Evolutionary conservation across 2,329 filamentous ascomycete species (phyloP).

Genomic region (Sordariomycetes sp.): DNA sequence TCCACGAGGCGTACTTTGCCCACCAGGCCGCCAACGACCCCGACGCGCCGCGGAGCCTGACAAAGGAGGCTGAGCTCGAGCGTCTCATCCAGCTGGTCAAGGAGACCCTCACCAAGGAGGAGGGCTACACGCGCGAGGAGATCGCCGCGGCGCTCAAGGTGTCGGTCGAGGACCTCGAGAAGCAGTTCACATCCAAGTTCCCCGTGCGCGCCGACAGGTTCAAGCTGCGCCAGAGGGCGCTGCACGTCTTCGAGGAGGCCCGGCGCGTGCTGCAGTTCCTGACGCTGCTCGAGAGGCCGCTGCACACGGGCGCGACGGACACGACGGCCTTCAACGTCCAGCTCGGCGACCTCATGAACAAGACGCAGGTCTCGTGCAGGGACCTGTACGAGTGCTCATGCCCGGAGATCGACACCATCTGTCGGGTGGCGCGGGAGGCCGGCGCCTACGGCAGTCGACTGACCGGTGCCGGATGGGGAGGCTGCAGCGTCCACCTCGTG

Average conservation of each 20-base stretch:
- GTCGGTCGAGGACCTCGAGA: slow-evolving; percentile 61
- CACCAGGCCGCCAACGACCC: slow-evolving; percentile 26
- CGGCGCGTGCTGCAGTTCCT: slow-evolving; percentile 79
- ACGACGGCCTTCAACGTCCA: slow-evolving; percentile 53
- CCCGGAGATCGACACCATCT: slow-evolving; percentile 84
- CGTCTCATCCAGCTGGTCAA: slow-evolving; percentile 62
- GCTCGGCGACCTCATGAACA: slow-evolving; percentile 79
- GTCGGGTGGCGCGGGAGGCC: slow-evolving; percentile 64
- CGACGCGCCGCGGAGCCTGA: slow-evolving; percentile 29
- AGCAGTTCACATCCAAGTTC: slow-evolving; percentile 77
- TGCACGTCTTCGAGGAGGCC: slow-evolving; percentile 88
- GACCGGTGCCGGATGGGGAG: slow-evolving; percentile 94
- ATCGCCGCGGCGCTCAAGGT: slow-evolving; percentile 65
- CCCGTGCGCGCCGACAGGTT: slow-evolving; percentile 82
- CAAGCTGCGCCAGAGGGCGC: slow-evolving; percentile 75
- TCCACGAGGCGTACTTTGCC: slow-evolving; percentile 76
- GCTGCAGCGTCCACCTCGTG: slow-evolving; percentile 89
- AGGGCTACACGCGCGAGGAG: slow-evolving; percentile 84
- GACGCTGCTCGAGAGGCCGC: slow-evolving; percentile 55
- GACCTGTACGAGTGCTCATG: slow-evolving; percentile 88
- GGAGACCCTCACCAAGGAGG: slow-evolving; percentile 62
- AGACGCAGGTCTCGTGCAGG: slow-evolving; percentile 80
- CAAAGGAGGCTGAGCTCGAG: slow-evolving; percentile 58
- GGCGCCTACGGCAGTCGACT: slow-evolving; percentile 79
- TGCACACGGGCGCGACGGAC: slow-evolving; percentile 32